These are phyloP conservation scores for Aspergillus fumigatiaffinis DNA, from an alignment of 2,329 filamentous ascomycete species.

Conservation along the genomic window DNA sequence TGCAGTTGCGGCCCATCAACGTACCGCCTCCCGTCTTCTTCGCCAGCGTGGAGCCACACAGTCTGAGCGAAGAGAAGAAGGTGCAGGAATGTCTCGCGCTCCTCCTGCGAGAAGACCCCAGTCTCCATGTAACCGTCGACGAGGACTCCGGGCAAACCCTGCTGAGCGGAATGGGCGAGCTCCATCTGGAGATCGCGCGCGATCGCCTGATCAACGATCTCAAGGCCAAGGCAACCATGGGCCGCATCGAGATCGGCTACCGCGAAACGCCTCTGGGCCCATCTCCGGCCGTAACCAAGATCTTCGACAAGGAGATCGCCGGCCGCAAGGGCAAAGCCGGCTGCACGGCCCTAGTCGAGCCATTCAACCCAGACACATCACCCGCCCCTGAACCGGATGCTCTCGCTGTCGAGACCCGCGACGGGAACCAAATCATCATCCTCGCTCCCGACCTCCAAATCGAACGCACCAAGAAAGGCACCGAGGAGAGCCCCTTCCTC, in stretches of 20 bases:
- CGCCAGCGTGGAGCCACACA: conserved; percentile 81
- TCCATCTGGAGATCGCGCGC: conserved; percentile 89
- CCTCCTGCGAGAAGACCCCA: conserved; percentile 86
- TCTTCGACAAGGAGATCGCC: conserved; percentile 75
- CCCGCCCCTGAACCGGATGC: conserved; percentile 20
- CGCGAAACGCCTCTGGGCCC: conserved; percentile 69
- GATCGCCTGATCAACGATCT: conserved; percentile 85
- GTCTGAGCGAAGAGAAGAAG: conserved; percentile 72
- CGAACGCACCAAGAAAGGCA: conserved; percentile 32
- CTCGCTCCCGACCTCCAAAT: conserved; percentile 48
- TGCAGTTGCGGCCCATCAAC: conserved; percentile 82
- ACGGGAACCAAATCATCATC: conserved; percentile 68
- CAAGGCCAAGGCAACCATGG: conserved; percentile 80
- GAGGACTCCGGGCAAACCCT: conserved; percentile 91
- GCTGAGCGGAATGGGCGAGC: conserved; percentile 90
- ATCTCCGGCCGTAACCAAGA: conserved; percentile 55
- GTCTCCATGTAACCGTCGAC: conserved; percentile 76
- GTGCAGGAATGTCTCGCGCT: conserved; percentile 72
- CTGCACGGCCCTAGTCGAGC: conserved; percentile 66
- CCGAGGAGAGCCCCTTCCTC: conserved; percentile 48
- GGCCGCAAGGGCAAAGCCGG: conserved; percentile 74
- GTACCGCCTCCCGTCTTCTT: conserved; percentile 96
- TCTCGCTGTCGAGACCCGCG: conserved; percentile 46
- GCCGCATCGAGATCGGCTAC: conserved; percentile 91
- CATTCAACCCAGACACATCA: conserved; percentile 42